phyloP scores from a whole-genome alignment of 805 yeast genomes.

The Suhomyces sp. region DNA sequence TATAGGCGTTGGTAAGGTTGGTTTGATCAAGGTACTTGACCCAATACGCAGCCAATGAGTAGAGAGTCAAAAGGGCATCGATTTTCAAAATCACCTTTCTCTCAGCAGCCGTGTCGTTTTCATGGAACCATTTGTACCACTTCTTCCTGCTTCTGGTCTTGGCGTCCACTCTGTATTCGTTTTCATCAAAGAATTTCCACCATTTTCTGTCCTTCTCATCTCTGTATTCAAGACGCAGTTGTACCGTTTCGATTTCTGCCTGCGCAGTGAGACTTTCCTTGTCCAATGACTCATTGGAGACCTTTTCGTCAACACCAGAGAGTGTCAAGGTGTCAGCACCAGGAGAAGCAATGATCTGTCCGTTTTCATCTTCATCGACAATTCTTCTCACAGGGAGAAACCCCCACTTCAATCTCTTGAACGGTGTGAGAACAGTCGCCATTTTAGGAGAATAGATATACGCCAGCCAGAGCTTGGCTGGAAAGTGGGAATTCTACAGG shows the following conservation, averaged over 20 bases:
- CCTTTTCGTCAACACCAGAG: constrained; percentile 2
- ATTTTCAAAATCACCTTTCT: constrained; percentile 29
- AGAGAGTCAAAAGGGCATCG: constrained; percentile 33
- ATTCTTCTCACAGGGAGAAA: constrained; percentile 34
- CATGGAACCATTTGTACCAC: constrained; percentile 59
- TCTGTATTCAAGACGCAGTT: constrained; percentile 47
- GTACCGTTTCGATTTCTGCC: constrained; percentile 1
- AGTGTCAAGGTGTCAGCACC: background rate
- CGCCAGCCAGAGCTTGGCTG: too few relatives aligned
- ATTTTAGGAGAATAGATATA: too few relatives aligned
- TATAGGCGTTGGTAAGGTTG: constrained; percentile 65
- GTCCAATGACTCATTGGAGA: constrained; percentile 1
- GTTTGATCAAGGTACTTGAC: constrained; percentile 63
- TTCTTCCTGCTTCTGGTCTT: constrained; percentile 30
- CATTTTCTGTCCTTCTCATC: constrained; percentile 55
- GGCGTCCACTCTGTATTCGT: constrained; percentile 51
- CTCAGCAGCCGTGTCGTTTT: constrained; percentile 44
- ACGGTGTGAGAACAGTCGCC: constrained; percentile 3
- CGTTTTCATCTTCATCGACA: constrained; percentile 28
- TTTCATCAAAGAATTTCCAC: constrained; percentile 56
- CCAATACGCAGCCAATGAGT: constrained; percentile 52
- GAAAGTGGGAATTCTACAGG: too few relatives aligned
- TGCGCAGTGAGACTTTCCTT: constrained; percentile 3
- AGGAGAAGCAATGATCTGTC: background rate
- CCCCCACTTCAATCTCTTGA: constrained; percentile 30